These are phyloP conservation scores for Astrocystis sublimbata DNA, from an alignment of 495 filamentous ascomycete species.

Conservation along the genomic window DNA sequence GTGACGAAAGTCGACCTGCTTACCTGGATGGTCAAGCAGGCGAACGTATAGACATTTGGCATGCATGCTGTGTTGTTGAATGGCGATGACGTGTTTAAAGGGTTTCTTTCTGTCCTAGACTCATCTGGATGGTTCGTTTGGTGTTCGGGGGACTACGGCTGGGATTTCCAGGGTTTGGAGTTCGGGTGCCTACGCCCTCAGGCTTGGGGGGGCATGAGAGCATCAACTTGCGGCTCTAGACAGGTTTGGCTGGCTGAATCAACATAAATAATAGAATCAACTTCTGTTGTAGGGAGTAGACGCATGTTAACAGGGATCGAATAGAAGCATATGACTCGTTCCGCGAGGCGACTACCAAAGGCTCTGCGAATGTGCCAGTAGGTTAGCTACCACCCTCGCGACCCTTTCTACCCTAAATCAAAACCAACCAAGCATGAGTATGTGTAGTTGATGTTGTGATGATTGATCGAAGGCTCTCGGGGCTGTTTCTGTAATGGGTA, in stretches of 20 bases:
- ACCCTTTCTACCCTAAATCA: no score
- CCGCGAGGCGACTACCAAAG: no score
- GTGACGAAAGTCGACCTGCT: slow-evolving; percentile 96
- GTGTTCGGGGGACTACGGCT: slow-evolving; percentile 18
- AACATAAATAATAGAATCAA: slow-evolving; percentile 17
- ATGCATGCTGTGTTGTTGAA: background rate
- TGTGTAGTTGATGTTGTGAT: background rate
- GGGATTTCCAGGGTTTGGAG: slow-evolving; percentile 7
- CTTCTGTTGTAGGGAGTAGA: slow-evolving; percentile 4
- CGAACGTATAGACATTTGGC: slow-evolving; percentile 34
- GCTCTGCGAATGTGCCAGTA: no score
- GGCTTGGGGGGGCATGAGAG: background rate
- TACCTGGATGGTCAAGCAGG: slow-evolving; percentile 85
- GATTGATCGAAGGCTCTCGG: background rate
- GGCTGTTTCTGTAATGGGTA: background rate
- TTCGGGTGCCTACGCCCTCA: background rate
- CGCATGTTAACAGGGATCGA: background rate
- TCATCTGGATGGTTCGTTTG: slow-evolving; percentile 12
- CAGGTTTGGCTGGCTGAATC: background rate
- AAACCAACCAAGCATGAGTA: background rate
- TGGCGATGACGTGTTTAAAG: background rate
- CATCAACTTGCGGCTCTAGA: slow-evolving; percentile 22
- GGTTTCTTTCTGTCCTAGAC: background rate
- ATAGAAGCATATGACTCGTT: slow-evolving; percentile 5
- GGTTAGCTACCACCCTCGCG: no score